Evolutionary conservation across 805 yeast species (phyloP).

Genomic region (Clavispora santaluciae): DNA sequence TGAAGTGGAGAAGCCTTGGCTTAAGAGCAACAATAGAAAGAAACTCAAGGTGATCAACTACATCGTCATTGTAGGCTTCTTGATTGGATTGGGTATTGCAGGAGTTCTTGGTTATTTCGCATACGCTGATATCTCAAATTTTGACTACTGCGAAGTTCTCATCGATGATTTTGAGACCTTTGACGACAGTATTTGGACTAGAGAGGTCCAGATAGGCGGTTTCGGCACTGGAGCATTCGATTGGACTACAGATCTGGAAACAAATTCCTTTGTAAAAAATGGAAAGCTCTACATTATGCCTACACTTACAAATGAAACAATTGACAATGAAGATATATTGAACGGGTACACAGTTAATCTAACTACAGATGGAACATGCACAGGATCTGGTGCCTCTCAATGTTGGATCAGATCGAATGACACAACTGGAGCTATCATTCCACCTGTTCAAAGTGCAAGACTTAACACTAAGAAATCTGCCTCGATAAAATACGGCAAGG

Average conservation of each 20-base stretch:
- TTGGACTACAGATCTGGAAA: background rate
- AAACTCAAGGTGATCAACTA: background rate
- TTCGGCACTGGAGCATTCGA: background rate
- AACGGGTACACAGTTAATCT: background rate
- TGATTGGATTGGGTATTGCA: background rate
- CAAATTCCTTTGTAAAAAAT: background rate
- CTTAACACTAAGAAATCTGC: background rate
- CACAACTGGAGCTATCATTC: background rate
- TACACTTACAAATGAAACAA: background rate
- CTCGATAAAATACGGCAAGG: background rate
- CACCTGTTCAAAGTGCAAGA: background rate
- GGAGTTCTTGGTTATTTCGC: background rate
- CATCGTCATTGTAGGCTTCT: background rate
- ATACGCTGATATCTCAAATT: background rate
- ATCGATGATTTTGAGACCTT: background rate
- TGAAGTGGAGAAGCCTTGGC: background rate
- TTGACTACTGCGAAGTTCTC: background rate
- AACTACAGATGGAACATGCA: background rate
- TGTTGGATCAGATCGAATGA: background rate
- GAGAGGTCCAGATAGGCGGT: background rate
- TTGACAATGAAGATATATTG: background rate
- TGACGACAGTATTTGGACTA: background rate
- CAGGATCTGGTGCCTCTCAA: background rate
- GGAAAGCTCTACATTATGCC: constrained; percentile 1
- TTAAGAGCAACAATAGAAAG: background rate